Base-by-base conservation (phyloP, 2,329 filamentous ascomycete genomes). In the Nemania sp. region DNA sequence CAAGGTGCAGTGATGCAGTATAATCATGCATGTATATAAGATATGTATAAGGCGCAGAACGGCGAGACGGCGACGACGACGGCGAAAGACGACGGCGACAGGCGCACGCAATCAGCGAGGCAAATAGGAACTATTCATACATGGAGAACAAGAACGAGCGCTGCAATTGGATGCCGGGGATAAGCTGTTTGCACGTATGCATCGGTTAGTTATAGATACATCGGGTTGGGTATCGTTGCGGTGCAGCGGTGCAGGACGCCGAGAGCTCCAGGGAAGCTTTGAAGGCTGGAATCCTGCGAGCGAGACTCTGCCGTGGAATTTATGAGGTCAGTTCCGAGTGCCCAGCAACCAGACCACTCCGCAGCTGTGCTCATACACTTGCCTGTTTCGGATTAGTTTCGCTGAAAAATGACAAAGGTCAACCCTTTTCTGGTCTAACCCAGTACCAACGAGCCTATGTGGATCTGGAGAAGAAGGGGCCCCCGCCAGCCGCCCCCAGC, bases 21-120 rank as follows among this genome's bases (percentile, higher is more conserved):
- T 56, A 59, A 57, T 60, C 61, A 64, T 65, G 63, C 60, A 64
- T 64, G 20, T 20, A 20, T 59, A 62, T 23, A n/a, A n/a, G n/a
- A 36, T 15, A 34, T 45, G 52, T 43, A 46, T 46, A 36, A 37
- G 57, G 58, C 59, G 52, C 52, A 56, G 24, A 36, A 23, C 28
- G 28, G 23, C 24, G 33, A 14, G 26, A 28, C 26, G 26, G 26
- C 26, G 26, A 28, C 6, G 26, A 28, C 12, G 26, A 28, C 12
- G 26, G 26, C 28, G 28, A 31, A n/a, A 14, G 28, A 9, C n/a
- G 28, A 42, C 30, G 26, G 11, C 28, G 44, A 42, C 15, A 17
- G 20, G 50, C 50, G 57, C 52, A 49, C 51, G 42, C 48, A 49
- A 52, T 28, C 46, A 56, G 39, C 24, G 9, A 44, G 30, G 42